phyloP scores from a whole-genome alignment of 352 stramenopile genomes.

The Lagenidium sp. region DNA sequence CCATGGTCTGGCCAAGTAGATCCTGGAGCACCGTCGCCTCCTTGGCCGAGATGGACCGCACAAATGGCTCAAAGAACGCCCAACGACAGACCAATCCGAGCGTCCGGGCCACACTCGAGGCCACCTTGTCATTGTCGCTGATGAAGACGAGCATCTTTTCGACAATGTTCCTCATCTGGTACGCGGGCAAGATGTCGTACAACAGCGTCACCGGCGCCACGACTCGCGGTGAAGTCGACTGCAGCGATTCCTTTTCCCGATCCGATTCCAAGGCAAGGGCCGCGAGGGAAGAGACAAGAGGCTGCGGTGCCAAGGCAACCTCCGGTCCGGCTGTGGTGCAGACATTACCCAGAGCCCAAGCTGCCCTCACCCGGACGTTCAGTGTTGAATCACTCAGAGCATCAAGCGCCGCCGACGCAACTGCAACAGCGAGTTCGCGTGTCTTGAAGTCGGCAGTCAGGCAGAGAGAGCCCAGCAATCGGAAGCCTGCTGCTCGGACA shows the following conservation, averaged over 20 bases:
- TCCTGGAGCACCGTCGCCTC: slow-evolving; percentile 32
- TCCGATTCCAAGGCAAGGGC: neutral
- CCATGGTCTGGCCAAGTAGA: slow-evolving; percentile 60
- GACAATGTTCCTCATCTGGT: slow-evolving; percentile 54
- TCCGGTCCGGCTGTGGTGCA: slow-evolving; percentile 76
- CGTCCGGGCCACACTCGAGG: slow-evolving; percentile 72
- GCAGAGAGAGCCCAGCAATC: slow-evolving; percentile 65
- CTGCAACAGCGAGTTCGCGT: slow-evolving; percentile 42
- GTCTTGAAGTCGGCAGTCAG: slow-evolving; percentile 74
- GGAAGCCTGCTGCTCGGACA: slow-evolving; percentile 69
- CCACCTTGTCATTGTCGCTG: slow-evolving; percentile 86
- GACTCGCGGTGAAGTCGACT: no score
- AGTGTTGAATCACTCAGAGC: slow-evolving; percentile 61
- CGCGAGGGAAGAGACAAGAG: no score
- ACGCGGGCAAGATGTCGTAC: slow-evolving; percentile 57
- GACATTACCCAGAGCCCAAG: slow-evolving; percentile 80
- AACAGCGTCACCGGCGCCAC: no score
- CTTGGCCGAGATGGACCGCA: slow-evolving; percentile 17
- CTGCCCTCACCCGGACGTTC: slow-evolving; percentile 78
- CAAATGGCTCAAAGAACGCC: slow-evolving; percentile 66
- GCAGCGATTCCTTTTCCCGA: no score
- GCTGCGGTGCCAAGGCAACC: no score
- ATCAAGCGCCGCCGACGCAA: slow-evolving; percentile 56
- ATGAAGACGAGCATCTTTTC: slow-evolving; percentile 82
- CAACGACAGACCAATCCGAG: slow-evolving; percentile 74